Evolutionary conservation across 2,329 filamentous ascomycete genomes (phyloP), one percentile per base, ranked within the genome.

Genomic region (Zymoseptoria passerinii): DNA sequence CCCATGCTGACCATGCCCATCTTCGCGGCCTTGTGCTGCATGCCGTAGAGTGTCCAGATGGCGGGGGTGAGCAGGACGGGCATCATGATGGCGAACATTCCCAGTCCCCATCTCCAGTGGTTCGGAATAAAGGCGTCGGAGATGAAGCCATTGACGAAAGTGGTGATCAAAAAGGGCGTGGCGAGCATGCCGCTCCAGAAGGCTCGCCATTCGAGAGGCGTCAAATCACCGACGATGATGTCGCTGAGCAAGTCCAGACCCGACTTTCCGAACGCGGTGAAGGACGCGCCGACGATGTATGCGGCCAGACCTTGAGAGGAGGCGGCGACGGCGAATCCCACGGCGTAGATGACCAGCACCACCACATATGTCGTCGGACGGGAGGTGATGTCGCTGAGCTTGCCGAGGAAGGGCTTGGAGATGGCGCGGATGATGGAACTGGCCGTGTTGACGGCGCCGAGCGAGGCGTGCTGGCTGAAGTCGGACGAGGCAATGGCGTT

Each of bases 91-190:
- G 66, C 66, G 50, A 67, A 67, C 65, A 68, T 68, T 28, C 65
- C 66, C 4, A 67, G 52, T 13, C 66, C 66, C 66, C 66, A 67
- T 7, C 66, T 57, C 66, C 66, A 68, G 49, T 75, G 63, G 23
- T 75, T 72, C 4, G 65, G 62, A 6, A 70, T 61, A 48, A 76
- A 75, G 18, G 62, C 72, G 5, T 76, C 71, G 3, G 70, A 70
- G 18, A 78, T 77, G 64, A 76, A 76, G 1, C 75, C 76, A 27
- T 75, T 75, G 63, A 77, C 61, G 19, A 72, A 73, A 0, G 73
- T 69, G 0, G 75, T 78, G 40, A 78, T 64, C 27, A 76, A 62
- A 58, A 77, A 77, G 0, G 69, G 69, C 5, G 59, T 53, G 7
- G 54, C 59, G 1, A 68, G 58, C 54, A 67, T 56, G 3, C 52